These are phyloP conservation scores for Ustilago curta DNA, from an alignment of 1,284 basidiomycete species.

Conservation along the genomic window DNA sequence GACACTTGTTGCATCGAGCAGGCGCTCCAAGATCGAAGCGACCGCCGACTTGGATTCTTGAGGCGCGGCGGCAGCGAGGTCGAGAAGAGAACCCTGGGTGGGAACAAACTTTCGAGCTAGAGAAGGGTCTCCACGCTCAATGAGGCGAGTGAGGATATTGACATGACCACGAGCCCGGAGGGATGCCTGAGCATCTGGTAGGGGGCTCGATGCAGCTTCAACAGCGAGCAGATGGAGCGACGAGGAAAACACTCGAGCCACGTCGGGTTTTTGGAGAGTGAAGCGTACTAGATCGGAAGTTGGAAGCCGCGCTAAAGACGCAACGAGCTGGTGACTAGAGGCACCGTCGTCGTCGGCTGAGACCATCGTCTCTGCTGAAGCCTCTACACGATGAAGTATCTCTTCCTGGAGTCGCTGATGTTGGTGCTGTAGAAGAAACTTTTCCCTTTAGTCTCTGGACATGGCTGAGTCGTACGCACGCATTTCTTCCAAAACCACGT, in stretches of 20 bases:
- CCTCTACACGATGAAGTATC: background rate
- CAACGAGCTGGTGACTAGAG: conserved; percentile 22
- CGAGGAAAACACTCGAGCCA: conserved; percentile 31
- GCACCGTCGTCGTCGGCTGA: conserved; percentile 5
- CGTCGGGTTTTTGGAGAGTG: conserved; percentile 34
- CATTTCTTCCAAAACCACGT: conserved; percentile 4
- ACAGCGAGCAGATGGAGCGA: conserved; percentile 31
- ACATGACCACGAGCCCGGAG: conserved; percentile 16
- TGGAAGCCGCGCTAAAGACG: conserved; percentile 17
- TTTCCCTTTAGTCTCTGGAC: background rate
- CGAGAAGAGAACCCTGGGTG: conserved; percentile 41
- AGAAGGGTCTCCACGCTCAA: conserved; percentile 53
- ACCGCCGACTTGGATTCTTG: conserved; percentile 1
- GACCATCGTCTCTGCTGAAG: conserved; percentile 1
- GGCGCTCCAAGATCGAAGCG: conserved; percentile 31
- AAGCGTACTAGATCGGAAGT: conserved; percentile 35
- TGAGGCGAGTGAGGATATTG: conserved; percentile 34
- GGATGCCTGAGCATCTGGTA: background rate
- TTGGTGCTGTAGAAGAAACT: background rate
- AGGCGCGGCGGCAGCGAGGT: conserved; percentile 36
- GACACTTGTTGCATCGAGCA: conserved; percentile 34
- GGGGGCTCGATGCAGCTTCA: conserved; percentile 17
- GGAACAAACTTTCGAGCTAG: conserved; percentile 48
- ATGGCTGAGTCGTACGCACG: conserved; percentile 6
- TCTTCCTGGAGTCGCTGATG: background rate